phyloP scores from a whole-genome alignment of 306 rosid genomes.

The Lathyrus tuberosus region DNA sequence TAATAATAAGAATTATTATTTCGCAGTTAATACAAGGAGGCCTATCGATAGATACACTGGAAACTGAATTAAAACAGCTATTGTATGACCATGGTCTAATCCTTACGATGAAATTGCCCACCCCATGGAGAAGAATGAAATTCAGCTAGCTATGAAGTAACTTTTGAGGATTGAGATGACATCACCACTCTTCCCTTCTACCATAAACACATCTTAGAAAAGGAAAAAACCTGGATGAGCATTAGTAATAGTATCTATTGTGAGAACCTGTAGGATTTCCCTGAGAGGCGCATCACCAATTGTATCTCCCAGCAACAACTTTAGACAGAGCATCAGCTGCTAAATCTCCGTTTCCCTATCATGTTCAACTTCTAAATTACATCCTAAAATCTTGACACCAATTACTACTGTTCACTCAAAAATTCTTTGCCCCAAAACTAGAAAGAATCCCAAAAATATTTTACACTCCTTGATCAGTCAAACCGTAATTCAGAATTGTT shows the following conservation, averaged over 20 bases:
- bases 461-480: background rate
- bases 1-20: background rate
- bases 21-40: constrained; percentile 10
- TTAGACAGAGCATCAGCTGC: background rate
- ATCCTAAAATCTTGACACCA: background rate
- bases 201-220: background rate
- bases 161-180: background rate
- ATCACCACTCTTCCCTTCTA: background rate
- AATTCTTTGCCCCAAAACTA: background rate
- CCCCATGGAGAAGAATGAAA: background rate
- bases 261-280: background rate
- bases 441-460: background rate
- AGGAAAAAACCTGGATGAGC: background rate
- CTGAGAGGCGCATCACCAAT: background rate
- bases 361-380: background rate
- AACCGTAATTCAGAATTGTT: background rate
- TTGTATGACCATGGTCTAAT: background rate
- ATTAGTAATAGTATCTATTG: background rate
- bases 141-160: background rate
- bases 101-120: background rate
- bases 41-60: background rate
- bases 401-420: background rate
- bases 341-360: background rate
- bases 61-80: background rate
- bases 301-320: background rate